Conservation (phyloP, 768 basidiomycete species). For the Lactarius vividus region DNA sequence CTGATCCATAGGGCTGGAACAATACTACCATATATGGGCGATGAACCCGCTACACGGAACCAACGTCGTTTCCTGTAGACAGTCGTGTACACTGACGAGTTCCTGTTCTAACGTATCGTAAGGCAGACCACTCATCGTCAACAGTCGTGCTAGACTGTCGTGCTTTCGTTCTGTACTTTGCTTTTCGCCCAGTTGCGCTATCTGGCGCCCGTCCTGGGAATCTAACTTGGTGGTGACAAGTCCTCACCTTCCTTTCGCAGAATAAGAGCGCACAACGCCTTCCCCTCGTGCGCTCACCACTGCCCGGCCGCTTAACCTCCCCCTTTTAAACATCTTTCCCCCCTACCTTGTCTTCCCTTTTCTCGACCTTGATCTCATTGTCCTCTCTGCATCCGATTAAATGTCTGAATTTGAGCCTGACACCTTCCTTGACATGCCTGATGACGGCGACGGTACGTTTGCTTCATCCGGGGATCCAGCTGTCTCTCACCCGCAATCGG, state of each 20-base stretch:
- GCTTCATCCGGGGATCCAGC: background rate
- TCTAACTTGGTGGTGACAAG: constrained; percentile 25
- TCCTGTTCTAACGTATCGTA: background rate
- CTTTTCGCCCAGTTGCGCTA: background rate
- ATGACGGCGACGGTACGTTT: constrained; percentile 23
- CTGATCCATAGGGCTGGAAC: constrained; percentile 5
- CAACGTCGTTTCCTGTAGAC: background rate
- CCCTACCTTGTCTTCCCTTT: background rate
- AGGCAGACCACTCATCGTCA: background rate
- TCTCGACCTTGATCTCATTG: constrained; percentile 9
- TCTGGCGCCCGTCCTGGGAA: constrained; percentile 17
- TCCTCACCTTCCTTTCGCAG: constrained; percentile 15
- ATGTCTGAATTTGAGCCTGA: constrained; percentile 21
- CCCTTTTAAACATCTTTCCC: constrained; percentile 17
- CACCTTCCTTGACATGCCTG: constrained; percentile 15
- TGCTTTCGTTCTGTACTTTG: background rate
- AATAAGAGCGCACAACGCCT: constrained; percentile 25
- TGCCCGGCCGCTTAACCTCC: constrained; percentile 22
- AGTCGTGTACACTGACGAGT: background rate
- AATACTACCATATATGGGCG: background rate
- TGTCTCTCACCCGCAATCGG: background rate
- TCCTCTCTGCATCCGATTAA: background rate
- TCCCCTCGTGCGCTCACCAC: constrained; percentile 21
- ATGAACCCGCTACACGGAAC: background rate
- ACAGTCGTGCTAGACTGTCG: background rate